These are phyloP conservation scores for Sclerotiophoma versabilis DNA, from an alignment of 2,329 filamentous ascomycete species.

Conservation along the genomic window DNA sequence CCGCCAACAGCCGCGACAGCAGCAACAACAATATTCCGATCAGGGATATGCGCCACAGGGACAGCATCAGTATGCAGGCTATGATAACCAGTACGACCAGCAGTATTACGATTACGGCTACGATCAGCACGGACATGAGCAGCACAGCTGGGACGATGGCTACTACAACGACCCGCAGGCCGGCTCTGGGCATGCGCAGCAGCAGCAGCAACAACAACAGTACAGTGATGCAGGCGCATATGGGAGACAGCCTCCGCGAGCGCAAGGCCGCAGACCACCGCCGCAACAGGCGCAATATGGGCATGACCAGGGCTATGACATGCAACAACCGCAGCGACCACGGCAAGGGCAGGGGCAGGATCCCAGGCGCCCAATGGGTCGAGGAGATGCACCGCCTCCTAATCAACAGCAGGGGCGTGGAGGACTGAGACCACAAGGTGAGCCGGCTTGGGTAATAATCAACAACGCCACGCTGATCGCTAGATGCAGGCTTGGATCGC, in stretches of 20 bases:
- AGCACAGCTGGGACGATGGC: conserved; percentile 41
- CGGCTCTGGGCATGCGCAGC: conserved; percentile 33
- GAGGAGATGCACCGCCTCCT: conserved; percentile 31
- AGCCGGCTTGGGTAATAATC: conserved; percentile 14
- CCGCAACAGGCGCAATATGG: conserved; percentile 33
- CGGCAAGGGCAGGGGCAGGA: conserved; percentile 38
- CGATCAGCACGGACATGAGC: conserved; percentile 43
- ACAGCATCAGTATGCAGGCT: conserved; percentile 39
- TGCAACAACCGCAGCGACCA: conserved; percentile 33
- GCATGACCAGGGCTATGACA: conserved; percentile 38
- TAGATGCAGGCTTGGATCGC: conserved; percentile 38
- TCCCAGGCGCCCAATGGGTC: conserved; percentile 35
- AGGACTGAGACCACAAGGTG: conserved; percentile 40
- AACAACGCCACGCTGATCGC: background rate
- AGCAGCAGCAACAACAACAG: conserved; percentile 28
- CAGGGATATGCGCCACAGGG: conserved; percentile 25
- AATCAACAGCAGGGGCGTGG: conserved; percentile 32
- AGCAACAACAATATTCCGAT: conserved; percentile 21
- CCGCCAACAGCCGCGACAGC: conserved; percentile 44
- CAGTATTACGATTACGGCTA: conserved; percentile 46
- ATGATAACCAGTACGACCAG: conserved; percentile 40
- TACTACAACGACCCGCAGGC: conserved; percentile 42
- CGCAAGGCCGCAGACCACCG: conserved; percentile 25
- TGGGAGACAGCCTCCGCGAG: conserved; percentile 23
- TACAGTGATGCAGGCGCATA: conserved; percentile 36